These are phyloP conservation scores for Corylus avellana DNA, from an alignment of 306 rosid species.

Conservation along the genomic window DNA sequence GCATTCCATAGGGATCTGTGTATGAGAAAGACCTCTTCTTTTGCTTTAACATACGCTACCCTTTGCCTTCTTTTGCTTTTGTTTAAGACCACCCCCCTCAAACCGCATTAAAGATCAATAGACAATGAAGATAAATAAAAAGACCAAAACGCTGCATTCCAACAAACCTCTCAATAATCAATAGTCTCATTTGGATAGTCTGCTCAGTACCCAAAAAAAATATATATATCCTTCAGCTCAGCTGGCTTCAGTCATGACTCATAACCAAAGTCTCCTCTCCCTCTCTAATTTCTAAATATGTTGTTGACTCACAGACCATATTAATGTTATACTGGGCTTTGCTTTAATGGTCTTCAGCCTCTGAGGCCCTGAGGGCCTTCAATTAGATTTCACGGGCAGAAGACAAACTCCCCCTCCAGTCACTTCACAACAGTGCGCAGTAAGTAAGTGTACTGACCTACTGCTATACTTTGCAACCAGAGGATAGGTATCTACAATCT, in stretches of 20 bases:
- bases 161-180: conserved; percentile 7
- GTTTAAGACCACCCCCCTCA: conserved; percentile 19
- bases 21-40: conserved; percentile 73
- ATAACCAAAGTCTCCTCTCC: neutral
- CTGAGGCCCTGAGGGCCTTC: conserved; percentile 22
- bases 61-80: conserved; percentile 35
- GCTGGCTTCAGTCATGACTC: conserved; percentile 8
- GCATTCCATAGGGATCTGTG: conserved; percentile 85
- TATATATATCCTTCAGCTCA: neutral
- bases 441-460: conserved; percentile 52
- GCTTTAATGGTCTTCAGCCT: conserved; percentile 24
- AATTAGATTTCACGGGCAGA: conserved; percentile 56
- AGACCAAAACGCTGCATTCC: conserved; percentile 8
- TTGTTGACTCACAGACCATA: conserved; percentile 32
- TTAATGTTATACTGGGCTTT: conserved; percentile 39
- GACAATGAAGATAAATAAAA: conserved; percentile 1
- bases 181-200: conserved; percentile 34
- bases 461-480: conserved; percentile 21
- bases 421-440: conserved; percentile 63
- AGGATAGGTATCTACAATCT: conserved; percentile 18
- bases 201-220: conserved; percentile 9
- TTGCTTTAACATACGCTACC: conserved; percentile 48
- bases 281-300: conserved; percentile 10
- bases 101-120: conserved; percentile 14
- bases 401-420: conserved; percentile 63